Conservation (phyloP, 2,329 filamentous ascomycete species). For the Diaporthe sp. region DNA sequence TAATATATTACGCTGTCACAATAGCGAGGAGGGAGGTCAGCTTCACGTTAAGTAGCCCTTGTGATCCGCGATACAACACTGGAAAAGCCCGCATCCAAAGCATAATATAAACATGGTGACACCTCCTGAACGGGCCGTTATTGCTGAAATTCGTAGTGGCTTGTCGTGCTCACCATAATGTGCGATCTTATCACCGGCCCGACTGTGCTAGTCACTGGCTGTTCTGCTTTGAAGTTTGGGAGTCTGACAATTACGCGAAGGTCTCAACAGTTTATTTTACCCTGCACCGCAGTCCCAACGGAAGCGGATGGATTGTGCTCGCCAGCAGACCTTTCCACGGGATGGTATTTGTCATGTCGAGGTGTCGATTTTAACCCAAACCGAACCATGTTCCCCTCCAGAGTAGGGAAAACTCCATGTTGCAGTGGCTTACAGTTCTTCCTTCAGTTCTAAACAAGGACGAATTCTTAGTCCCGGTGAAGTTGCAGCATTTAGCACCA, state of each 20-base stretch:
- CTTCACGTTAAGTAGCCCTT: not conserved
- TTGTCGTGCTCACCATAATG: not conserved
- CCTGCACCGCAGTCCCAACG: too few relatives aligned
- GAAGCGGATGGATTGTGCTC: not conserved
- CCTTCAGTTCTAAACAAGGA: not conserved
- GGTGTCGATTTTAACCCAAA: not conserved
- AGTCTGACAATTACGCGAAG: not conserved
- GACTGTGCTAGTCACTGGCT: not conserved
- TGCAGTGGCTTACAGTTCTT: not conserved
- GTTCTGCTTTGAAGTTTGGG: not conserved
- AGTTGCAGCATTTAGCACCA: not conserved
- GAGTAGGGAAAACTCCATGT: not conserved
- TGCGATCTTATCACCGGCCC: constrained; percentile 5
- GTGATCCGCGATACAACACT: not conserved
- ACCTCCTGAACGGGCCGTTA: too few relatives aligned
- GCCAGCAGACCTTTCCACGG: not conserved
- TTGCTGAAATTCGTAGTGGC: not conserved
- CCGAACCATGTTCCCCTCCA: not conserved
- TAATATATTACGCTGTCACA: not conserved
- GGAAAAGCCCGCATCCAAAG: not conserved
- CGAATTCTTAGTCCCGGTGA: not conserved
- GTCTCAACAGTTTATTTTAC: not conserved
- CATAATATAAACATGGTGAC: not conserved
- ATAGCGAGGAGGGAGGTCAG: not conserved
- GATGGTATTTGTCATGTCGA: not conserved